Base-by-base conservation (phyloP, 768 basidiomycete species). In the Ramaria sp. region DNA sequence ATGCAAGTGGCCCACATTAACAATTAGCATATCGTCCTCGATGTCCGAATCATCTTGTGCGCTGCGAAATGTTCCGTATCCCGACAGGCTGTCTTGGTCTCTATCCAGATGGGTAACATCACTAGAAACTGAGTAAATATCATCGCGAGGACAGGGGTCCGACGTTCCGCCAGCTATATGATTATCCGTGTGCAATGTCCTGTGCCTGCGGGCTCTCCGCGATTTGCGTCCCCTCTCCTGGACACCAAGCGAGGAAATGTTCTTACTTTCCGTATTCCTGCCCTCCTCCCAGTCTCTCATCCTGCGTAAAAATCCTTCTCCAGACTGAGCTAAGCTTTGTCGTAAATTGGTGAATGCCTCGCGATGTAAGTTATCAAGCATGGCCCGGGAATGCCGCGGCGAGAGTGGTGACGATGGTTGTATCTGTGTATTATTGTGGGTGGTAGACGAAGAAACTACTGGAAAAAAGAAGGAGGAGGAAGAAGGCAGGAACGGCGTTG, bases 271-370 rank as follows among this genome's bases (percentile, higher is more conserved):
- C 20, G 15, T 18, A 28, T 42, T 7, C 10, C 44, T 32, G 25
- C 10, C 12, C 48, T 71, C 67, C 64, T 87, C 85, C 62, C 80
- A 83, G 59, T 85, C 79, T 53, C 81, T 81, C 85, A 88, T 87
- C 50, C 81, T 79, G 54, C 72, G 76, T 12, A 88, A 74, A 47
- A 87, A 73, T 6, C 80, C 78, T 60, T 87, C 83, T 18, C 81
- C 83, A 58, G 71, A 79, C 59, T 84, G 78, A 27, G 72, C 71
- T 20, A 87, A 72, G 58, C 77, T 83, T 61, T 74, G 71, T 42
- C 73, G 78, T 37, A 88, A 74, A 59, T 85, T 82, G 66, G 74
- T 73, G 57, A 85, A 84, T 5, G 85, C 85, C 54, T 71, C 72
- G 0, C 82, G 78, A 55, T 79, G 78, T 48, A 85, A 68, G 39